Evolutionary conservation across 139 green algal genomes (phyloP), one percentile per base, ranked within the genome.

Genomic region (Chlorella vulgaris): DNA sequence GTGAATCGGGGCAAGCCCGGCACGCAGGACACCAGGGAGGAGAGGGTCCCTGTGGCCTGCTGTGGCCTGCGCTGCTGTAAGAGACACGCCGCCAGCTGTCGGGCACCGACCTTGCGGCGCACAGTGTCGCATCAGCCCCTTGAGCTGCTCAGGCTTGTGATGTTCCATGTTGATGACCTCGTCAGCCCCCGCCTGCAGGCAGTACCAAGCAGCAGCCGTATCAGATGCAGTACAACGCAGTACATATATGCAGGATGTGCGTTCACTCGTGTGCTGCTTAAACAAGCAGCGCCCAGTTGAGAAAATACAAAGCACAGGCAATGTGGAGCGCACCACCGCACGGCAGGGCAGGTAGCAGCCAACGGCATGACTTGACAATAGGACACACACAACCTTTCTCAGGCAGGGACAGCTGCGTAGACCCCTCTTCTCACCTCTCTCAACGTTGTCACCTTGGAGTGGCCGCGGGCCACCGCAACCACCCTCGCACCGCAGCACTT

Each of bases 401-500:
- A n/a, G n/a, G 47, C 47, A 55, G 15, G 13, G 13, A 55, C 47
- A 15, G 13, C 47, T 24, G 47, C 15, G 13, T 15, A 10, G 10
- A 10, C 63, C 63, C 36, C 15, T 38, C 18, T 42, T 2, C 73
- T 42, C 36, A 43, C 40, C 33, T 58, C 26, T 6, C 43, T 42
- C 39, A 95, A 61, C 4, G 88, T 71, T 5, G 38, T 31, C 19
- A 80, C 74, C 66, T 93, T 92, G 5, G 55, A 31, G n/a, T 38
- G 24, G 36, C 90, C 90, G 10, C 80, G 67, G 0, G 82, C 87
- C 36, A 95, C 93, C 18, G 91, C 93, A 35, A 97, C 73, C 26
- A 96, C 93, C 2, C 83, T 82, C 1, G 91, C 94, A 1, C 92
- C 93, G 22, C 92, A n/a, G 15, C 76, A 42, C 78, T 88, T 86